Conservation (phyloP, 768 basidiomycete species). For the Leucosporidium yakuticum region DNA sequence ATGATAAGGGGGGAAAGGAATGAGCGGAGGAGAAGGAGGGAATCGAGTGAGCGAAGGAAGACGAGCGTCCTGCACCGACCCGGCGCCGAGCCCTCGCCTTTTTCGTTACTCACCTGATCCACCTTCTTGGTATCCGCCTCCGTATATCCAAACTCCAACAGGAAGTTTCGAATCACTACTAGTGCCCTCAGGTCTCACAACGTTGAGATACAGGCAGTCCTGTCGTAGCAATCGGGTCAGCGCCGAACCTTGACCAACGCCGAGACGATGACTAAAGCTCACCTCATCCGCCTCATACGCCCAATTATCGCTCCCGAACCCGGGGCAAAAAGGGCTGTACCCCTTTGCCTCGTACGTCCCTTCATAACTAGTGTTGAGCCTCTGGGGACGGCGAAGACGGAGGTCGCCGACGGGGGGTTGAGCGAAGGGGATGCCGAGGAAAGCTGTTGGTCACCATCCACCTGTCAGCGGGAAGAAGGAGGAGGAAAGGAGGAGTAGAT, state of each 20-base stretch:
- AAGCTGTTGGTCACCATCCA: conserved; percentile 35
- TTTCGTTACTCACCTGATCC: no score
- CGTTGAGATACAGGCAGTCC: conserved; percentile 33
- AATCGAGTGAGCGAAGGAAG: neutral
- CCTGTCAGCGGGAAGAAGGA: conserved; percentile 42
- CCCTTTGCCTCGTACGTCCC: neutral
- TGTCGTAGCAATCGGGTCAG: conserved; percentile 6
- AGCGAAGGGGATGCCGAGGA: conserved; percentile 61
- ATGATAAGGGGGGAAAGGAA: neutral
- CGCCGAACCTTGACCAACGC: conserved; percentile 20
- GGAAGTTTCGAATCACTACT: conserved; percentile 9
- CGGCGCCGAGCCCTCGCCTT: no score
- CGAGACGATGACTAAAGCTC: no score
- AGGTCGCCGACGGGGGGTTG: conserved; percentile 54
- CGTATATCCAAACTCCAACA: conserved; percentile 40
- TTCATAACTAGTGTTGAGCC: conserved; percentile 40
- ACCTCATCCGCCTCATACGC: neutral
- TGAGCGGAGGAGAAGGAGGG: neutral
- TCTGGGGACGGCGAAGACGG: conserved; percentile 56
- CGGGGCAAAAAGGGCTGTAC: conserved; percentile 6
- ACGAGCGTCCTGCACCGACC: no score
- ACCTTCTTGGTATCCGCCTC: conserved; percentile 16
- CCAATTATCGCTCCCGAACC: conserved; percentile 3
- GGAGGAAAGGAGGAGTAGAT: neutral
- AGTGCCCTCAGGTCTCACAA: conserved; percentile 28